These are phyloP conservation scores for Rhodamnia argentea DNA, from an alignment of 345 rosid genomes.

Conservation along the genomic window DNA sequence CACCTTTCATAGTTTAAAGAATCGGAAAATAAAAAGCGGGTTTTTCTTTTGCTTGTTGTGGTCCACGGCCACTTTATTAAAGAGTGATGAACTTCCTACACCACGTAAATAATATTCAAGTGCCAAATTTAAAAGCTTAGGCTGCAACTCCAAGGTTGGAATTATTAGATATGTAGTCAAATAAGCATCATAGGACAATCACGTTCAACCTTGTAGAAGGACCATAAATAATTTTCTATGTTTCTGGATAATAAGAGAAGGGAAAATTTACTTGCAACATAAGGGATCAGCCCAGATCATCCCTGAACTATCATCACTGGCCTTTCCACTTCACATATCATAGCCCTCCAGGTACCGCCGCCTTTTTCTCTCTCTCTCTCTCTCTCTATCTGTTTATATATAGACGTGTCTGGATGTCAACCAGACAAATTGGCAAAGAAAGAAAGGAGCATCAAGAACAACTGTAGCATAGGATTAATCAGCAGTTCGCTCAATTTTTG, in stretches of 20 bases:
- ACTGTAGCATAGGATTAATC: neutral
- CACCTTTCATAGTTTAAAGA: neutral
- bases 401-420: neutral
- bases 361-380: neutral
- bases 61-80: neutral
- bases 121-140: neutral
- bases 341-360: neutral
- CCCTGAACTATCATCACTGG: neutral
- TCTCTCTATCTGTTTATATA: neutral
- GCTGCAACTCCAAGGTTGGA: neutral
- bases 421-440: neutral
- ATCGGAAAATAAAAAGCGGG: neutral
- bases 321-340: neutral
- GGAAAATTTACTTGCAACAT: neutral
- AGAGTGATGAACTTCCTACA: neutral
- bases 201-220: neutral
- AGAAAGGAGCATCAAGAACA: neutral
- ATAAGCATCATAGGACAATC: neutral
- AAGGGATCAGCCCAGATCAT: neutral
- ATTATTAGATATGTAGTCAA: neutral
- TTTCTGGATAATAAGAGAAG: neutral
- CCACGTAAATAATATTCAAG: neutral
- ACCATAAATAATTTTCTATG: neutral
- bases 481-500: neutral
- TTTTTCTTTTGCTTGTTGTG: neutral